Conservation (phyloP, 345 rosid species). For the Pistacia atlantica region DNA sequence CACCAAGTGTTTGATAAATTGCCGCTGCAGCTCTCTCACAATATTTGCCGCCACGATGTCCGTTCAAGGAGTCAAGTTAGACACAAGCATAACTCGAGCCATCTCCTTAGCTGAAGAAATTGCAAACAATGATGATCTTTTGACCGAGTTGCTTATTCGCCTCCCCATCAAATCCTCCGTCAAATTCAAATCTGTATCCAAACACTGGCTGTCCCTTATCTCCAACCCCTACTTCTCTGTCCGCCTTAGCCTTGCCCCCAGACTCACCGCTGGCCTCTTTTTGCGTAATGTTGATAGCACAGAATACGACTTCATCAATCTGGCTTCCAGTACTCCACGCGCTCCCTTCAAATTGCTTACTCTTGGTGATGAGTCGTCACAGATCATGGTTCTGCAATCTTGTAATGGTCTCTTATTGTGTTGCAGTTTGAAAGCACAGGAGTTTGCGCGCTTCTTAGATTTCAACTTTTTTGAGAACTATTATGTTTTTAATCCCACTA, state of each 20-base stretch:
- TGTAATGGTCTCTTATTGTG: constrained; percentile 56
- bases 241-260: not conserved
- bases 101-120: not conserved
- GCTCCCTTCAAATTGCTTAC: constrained; percentile 22
- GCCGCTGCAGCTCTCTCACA: too few species aligned
- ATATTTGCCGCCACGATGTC: too few species aligned
- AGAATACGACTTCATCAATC: constrained; percentile 14
- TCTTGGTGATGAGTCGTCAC: constrained; percentile 25
- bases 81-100: too few species aligned
- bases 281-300: not conserved
- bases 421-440: constrained; percentile 10
- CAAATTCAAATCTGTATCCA: constrained; percentile 37
- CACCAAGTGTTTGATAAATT: too few species aligned
- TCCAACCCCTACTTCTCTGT: constrained; percentile 24
- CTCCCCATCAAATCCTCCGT: constrained; percentile 31
- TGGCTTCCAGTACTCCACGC: constrained; percentile 10
- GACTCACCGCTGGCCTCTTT: constrained; percentile 12
- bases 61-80: too few species aligned
- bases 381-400: constrained; percentile 38
- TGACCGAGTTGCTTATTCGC: constrained; percentile 27
- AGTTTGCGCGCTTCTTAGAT: not conserved
- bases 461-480: not conserved
- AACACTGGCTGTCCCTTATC: constrained; percentile 36
- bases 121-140: constrained; percentile 28
- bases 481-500: constrained; percentile 46